phyloP scores from a whole-genome alignment of 495 filamentous ascomycete species.

The Peziza echinospora region DNA sequence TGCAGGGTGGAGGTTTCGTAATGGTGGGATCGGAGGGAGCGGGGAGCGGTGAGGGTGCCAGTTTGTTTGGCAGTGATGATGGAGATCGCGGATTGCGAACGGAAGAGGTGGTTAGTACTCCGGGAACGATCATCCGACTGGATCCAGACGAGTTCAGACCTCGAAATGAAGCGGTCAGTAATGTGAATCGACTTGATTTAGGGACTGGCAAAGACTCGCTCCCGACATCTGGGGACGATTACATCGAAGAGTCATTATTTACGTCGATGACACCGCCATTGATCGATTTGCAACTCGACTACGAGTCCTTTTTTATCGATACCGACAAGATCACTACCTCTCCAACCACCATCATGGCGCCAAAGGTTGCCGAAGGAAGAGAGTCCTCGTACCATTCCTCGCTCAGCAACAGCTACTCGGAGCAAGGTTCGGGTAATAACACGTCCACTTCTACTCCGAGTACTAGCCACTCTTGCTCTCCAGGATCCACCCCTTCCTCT shows the following conservation, averaged over 20 bases:
- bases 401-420: not conserved
- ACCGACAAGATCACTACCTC: not conserved
- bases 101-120: not conserved
- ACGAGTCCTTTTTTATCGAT: too few species aligned
- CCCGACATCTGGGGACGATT: too few species aligned
- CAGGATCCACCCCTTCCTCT: not conserved
- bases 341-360: not conserved
- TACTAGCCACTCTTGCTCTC: not conserved
- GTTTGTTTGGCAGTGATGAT: not conserved
- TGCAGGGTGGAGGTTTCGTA: not conserved
- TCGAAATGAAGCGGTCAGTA: not conserved
- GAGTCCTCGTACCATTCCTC: not conserved
- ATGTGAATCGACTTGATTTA: not conserved
- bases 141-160: not conserved
- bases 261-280: too few species aligned
- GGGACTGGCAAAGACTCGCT: not conserved
- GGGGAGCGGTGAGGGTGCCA: not conserved
- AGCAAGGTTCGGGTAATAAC: too few species aligned
- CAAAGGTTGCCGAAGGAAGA: not conserved
- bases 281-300: too few species aligned
- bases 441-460: not conserved
- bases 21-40: not conserved
- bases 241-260: too few species aligned
- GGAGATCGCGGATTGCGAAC: not conserved
- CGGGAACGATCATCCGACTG: not conserved